Percentiles rank a stretch among this genome's conserved stretches.
Evolutionary conservation across 169 alveolate species (phyloP).

Genomic region (Plasmodium adleri): DNA sequence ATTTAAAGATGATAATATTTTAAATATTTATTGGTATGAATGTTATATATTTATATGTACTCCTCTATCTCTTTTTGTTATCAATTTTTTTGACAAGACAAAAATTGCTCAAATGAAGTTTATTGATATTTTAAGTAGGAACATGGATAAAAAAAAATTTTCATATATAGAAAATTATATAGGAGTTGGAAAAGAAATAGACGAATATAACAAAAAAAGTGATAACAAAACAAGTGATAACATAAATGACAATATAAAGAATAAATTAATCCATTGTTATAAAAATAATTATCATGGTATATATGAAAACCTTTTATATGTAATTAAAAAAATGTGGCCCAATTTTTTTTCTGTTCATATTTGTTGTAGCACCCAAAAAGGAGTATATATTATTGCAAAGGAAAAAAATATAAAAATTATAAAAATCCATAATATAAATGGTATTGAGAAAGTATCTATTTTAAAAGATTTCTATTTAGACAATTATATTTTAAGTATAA

Average conservation of each 20-base stretch:
- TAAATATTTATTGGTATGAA: slow-evolving; percentile 46
- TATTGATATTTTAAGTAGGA: too few species aligned
- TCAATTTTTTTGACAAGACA: slow-evolving; percentile 51
- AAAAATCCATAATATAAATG: slow-evolving; percentile 50
- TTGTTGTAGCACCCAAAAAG: slow-evolving; percentile 9
- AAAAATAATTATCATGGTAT: too few species aligned
- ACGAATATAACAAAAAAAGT: not conserved
- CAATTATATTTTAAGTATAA: slow-evolving; percentile 28
- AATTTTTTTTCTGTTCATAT: slow-evolving; percentile 13
- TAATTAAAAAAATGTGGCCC: not conserved
- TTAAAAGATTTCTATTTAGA: slow-evolving; percentile 11
- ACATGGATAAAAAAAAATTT: not conserved
- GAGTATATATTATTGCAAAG: slow-evolving; percentile 15
- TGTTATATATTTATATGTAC: slow-evolving; percentile 49
- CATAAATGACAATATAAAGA: not conserved
- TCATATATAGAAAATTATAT: not conserved
- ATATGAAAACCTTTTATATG: not conserved
- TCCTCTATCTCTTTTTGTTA: slow-evolving; percentile 13
- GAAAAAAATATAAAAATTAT: slow-evolving; percentile 59
- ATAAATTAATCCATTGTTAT: not conserved
- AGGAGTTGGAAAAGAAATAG: not conserved
- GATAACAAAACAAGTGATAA: not conserved
- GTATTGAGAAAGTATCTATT: slow-evolving; percentile 30
- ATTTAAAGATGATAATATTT: slow-evolving; percentile 38
- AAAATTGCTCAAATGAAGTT: slow-evolving; percentile 23